Evolutionary conservation across 495 filamentous ascomycete species (phyloP), one percentile per base, ranked within the genome.

Genomic region (Hypoxylon intermedium): DNA sequence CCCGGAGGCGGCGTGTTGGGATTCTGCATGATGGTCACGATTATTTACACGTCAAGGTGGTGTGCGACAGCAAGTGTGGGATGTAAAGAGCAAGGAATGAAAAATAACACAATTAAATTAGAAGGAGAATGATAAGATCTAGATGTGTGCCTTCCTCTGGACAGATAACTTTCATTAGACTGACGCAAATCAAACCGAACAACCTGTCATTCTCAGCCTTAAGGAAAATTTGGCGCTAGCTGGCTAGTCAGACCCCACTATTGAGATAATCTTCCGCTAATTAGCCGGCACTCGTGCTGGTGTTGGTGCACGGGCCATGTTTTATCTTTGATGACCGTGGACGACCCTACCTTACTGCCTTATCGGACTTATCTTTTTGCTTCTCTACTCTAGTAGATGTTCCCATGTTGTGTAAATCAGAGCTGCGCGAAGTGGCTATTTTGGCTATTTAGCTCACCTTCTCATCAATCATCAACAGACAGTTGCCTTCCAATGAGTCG

Each of bases 131-230:
- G 38, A 50, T 43, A 31, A 58, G 45, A 50, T 58, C 13, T 58
- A 33, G 49, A 23, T 49, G 23, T 49, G 23, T 19, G 34, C 38
- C 24, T 26, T 26, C 24, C 24, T 36, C 36, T 63, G 30, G 53
- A 38, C 38, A 49, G 46, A 42, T 53, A 47, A 30, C 42, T 26
- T 44, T 36, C 49, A 50, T 54, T 44, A 26, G 51, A 38, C 34
- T 52, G 62, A 55, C 52, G 56, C 45, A 47, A 65, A 65, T n/a
- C 57, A 51, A 68, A 71, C 68, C 57, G 56, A 68, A 71, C 68
- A 71, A 58, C 55, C 68, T 71, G 68, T 68, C 68, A 68, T 68
- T 68, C 55, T 63, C 55, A 63, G 52, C 46, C 61, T 64, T 58
- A 56, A 51, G 41, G 36, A 53, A 65, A 42, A 19, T 60, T 65